Percentiles rank a stretch among this genome's conserved stretches.
These are phyloP conservation scores for Giardia duodenalis DNA, from an alignment of 208 protist species.

Conservation along the genomic window DNA sequence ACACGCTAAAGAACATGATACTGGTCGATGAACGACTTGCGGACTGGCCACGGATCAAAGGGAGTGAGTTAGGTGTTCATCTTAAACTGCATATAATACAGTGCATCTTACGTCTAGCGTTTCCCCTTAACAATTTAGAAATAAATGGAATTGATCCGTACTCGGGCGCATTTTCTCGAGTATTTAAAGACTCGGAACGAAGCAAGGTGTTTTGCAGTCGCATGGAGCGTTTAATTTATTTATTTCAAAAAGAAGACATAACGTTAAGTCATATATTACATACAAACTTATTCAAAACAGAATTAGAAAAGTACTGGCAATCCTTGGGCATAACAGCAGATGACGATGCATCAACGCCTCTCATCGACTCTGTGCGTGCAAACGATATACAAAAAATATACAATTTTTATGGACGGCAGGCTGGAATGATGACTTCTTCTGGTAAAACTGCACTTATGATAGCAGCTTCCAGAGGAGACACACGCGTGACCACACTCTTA, in stretches of 20 bases:
- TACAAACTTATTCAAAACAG: neutral
- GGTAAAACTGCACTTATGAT: neutral
- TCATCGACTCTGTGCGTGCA: neutral
- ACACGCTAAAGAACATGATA: neutral
- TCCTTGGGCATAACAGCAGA: neutral
- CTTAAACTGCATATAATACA: neutral
- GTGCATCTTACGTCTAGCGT: neutral
- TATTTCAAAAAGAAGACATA: neutral
- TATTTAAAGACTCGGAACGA: neutral
- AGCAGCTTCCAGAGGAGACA: neutral
- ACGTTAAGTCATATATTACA: neutral
- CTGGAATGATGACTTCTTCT: neutral
- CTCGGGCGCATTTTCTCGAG: neutral
- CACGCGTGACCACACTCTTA: neutral
- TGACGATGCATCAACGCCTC: neutral
- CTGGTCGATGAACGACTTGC: neutral
- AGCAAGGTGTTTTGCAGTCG: neutral
- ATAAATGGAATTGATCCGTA: neutral
- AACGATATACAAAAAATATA: neutral
- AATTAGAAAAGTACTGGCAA: neutral
- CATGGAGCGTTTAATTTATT: neutral
- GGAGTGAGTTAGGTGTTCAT: neutral
- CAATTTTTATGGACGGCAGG: neutral
- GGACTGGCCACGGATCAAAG: neutral
- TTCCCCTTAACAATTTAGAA: neutral